A percentile compares a stretch with the other conserved stretches of the same genome.
phyloP scores from a whole-genome alignment of 2,329 filamentous ascomycete genomes.

The Cordyceps javanica region DNA sequence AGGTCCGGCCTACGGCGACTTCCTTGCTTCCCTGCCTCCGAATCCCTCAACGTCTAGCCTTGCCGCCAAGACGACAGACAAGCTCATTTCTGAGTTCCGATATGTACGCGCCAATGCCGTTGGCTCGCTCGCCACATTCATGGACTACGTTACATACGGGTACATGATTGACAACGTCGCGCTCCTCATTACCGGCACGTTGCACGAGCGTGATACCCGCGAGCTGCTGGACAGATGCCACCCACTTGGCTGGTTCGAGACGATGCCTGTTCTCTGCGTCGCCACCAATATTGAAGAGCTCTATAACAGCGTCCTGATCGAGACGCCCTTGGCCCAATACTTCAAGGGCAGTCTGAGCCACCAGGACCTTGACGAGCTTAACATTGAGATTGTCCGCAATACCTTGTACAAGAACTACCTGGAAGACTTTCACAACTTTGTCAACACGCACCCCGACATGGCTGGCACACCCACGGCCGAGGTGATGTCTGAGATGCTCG shows the following conservation, averaged over 20 bases:
- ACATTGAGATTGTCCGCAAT: slow-evolving; percentile 98
- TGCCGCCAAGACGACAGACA: slow-evolving; percentile 92
- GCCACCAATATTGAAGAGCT: slow-evolving; percentile 98
- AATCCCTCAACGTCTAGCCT: slow-evolving; percentile 96
- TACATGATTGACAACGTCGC: slow-evolving; percentile 99
- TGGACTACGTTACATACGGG: slow-evolving; percentile 97
- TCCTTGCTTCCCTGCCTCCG: slow-evolving; percentile 85
- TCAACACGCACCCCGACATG: slow-evolving; percentile 84
- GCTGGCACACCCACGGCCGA: slow-evolving; percentile 82
- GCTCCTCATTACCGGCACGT: slow-evolving; percentile 91
- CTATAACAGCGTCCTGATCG: slow-evolving; percentile 95
- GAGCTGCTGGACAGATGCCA: slow-evolving; percentile 95
- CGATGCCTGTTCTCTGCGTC: slow-evolving; percentile 94
- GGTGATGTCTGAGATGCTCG: slow-evolving; percentile 91
- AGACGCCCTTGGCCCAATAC: slow-evolving; percentile 91
- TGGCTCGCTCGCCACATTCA: slow-evolving; percentile 86
- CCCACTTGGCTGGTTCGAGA: slow-evolving; percentile 97
- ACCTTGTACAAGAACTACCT: slow-evolving; percentile 99
- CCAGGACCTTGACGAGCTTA: slow-evolving; percentile 95
- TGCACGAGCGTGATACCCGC: slow-evolving; percentile 94
- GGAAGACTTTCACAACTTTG: slow-evolving; percentile 93
- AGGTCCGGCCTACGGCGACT: slow-evolving; percentile 93
- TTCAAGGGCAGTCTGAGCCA: slow-evolving; percentile 97
- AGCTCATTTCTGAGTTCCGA: slow-evolving; percentile 94
- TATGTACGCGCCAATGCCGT: slow-evolving; percentile 93